Conservation (phyloP, 371 early-diverging fungal genomes). For the Apophysomyces ossiformis region DNA sequence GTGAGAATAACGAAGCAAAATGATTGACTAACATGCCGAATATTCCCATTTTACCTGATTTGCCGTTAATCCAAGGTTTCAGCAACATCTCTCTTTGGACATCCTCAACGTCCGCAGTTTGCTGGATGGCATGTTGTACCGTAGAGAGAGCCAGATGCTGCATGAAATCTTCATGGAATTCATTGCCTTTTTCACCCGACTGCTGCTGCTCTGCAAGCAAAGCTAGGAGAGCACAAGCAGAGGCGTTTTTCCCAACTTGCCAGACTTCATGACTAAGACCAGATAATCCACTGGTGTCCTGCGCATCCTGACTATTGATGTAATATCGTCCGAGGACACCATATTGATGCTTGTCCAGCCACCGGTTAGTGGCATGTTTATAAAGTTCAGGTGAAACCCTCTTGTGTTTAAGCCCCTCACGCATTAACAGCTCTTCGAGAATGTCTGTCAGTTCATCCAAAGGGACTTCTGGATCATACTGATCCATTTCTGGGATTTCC, state of each 20-base stretch:
- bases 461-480: conserved; percentile 28
- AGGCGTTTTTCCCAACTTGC: conserved; percentile 43
- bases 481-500: conserved; percentile 22
- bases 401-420: conserved; percentile 31
- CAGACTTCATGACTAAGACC: conserved; percentile 38
- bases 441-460: conserved; percentile 31
- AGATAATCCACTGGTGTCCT: conserved; percentile 14
- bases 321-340: conserved; percentile 7
- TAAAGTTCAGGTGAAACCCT: conserved; percentile 18
- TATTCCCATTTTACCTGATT: conserved; percentile 30
- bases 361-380: conserved; percentile 35
- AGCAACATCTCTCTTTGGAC: conserved; percentile 37
- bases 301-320: not conserved
- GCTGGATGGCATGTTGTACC: conserved; percentile 32
- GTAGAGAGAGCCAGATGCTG: conserved; percentile 41
- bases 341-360: conserved; percentile 38
- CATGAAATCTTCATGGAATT: conserved; percentile 24
- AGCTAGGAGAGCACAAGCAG: conserved; percentile 45
- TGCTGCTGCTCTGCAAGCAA: conserved; percentile 36
- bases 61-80: conserved; percentile 35
- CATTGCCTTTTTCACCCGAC: not conserved
- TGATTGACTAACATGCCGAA: not conserved
- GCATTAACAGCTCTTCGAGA: conserved; percentile 35
- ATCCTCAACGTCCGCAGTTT: conserved; percentile 23
- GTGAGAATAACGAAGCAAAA: not conserved